Conservation (phyloP, 1,139 yeast species). For the Suhomyces taliae region DNA sequence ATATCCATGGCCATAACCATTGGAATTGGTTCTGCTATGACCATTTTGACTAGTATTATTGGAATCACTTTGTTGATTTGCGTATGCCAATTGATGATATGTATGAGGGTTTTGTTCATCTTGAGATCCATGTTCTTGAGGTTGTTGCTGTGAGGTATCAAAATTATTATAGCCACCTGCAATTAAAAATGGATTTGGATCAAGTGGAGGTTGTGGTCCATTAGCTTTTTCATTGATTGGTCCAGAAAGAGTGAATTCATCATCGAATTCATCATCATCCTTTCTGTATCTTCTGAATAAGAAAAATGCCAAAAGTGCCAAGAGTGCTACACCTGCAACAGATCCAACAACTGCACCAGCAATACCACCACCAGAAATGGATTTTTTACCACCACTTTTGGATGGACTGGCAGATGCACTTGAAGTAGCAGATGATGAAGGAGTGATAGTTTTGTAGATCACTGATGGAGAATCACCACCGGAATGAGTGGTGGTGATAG, state of each 20-base stretch:
- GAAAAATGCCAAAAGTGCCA: slow-evolving; percentile 36
- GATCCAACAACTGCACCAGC: slow-evolving; percentile 74
- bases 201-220: slow-evolving; percentile 6
- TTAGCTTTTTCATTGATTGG: slow-evolving; percentile 23
- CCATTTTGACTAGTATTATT: slow-evolving; percentile 13
- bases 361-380: slow-evolving; percentile 62
- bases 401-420: slow-evolving; percentile 4
- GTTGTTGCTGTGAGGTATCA: slow-evolving; percentile 15
- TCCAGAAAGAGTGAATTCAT: slow-evolving; percentile 38
- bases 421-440: slow-evolving; percentile 8
- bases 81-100: slow-evolving; percentile 16
- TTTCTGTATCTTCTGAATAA: slow-evolving; percentile 37
- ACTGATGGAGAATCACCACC: slow-evolving; percentile 12
- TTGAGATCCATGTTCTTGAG: slow-evolving; percentile 4
- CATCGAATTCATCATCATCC: slow-evolving; percentile 39
- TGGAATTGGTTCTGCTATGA: slow-evolving; percentile 16
- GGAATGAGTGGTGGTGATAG: slow-evolving; percentile 13
- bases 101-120: slow-evolving; percentile 9
- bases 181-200: slow-evolving; percentile 27
- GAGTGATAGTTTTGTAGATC: slow-evolving; percentile 16
- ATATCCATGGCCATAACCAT: slow-evolving; percentile 11
- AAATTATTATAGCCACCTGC: slow-evolving; percentile 21
- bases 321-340: slow-evolving; percentile 45
- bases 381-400: slow-evolving; percentile 16
- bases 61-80: slow-evolving; percentile 10